Evolutionary conservation across 192 early-diverging fungal genomes (phyloP), one percentile per base, ranked within the genome.

Genomic region (Coemansia sp.): DNA sequence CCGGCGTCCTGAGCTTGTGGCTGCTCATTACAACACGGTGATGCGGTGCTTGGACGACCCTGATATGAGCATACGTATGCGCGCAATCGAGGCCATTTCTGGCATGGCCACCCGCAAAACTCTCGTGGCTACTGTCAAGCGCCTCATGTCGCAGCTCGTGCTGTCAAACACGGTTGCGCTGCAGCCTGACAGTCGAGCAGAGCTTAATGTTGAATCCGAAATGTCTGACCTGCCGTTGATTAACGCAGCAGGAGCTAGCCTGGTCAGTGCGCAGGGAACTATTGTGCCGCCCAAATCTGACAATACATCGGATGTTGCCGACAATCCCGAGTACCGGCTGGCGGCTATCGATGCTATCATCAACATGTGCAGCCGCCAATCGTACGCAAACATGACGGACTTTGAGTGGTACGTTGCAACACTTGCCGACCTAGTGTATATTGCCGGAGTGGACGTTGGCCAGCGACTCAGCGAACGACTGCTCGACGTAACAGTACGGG

Each of bases 321-420:
- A 81, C 38, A 76, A 50, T 55, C 82, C 90, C 4, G 82, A 81
- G 23, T 95, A 98, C 75, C 88, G 93, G 21, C 73, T 81, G 9
- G 85, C 90, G 60, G 93, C 93, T n/a, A 89, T 95, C 43, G 78
- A 86, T 55, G 86, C 89, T 2, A 93, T 98, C 37, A 57, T 98
- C 1, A 72, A 71, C 53, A 90, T 97, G 63, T 96, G 94, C 72
- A 87, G 88, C 8, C 86, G 87, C 50, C 87, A 94, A 73, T 88
- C 88, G 6, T 99, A 96, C 62, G 85, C 82, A 17, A 86, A 94
- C 65, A 83, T 97, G 29, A 80, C 86, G 15, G 90, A 95, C 69
- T 98, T 98, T 84, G 93, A 97, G 70, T 99, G 97, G 97, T 97
- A 97, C 65, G 84, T 98, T 35, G 82, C 86, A 2, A 85, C 92